A percentile compares a stretch with the other conserved stretches of the same genome.
Evolutionary conservation across 768 basidiomycete genomes (phyloP).

Genomic region (Pleurotus salmoneostramineus): DNA sequence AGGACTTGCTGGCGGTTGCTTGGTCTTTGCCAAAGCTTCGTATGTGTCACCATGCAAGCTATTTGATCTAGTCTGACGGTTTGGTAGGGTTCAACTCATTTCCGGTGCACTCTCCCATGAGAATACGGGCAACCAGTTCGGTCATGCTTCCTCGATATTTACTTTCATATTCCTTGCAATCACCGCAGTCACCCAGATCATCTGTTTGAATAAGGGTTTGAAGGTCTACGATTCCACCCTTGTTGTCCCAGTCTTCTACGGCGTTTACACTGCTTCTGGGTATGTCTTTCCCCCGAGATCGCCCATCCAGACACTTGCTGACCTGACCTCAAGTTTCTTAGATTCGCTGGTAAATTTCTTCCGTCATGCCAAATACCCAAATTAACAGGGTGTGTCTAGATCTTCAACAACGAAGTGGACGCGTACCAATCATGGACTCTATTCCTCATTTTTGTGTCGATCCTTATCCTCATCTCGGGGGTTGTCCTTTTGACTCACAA

Average conservation of each 20-base stretch:
- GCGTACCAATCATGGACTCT: constrained; percentile 89
- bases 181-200: constrained; percentile 87
- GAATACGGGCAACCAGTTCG: constrained; percentile 85
- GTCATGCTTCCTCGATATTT: constrained; percentile 76
- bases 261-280: constrained; percentile 84
- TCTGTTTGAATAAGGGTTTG: constrained; percentile 88
- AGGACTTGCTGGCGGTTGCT: constrained; percentile 80
- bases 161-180: constrained; percentile 61
- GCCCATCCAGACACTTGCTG: background rate
- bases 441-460: constrained; percentile 84
- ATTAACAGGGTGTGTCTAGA: constrained; percentile 18
- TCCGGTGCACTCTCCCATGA: constrained; percentile 74
- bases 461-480: constrained; percentile 81
- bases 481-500: constrained; percentile 94
- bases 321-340: constrained; percentile 40
- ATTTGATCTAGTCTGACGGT: constrained; percentile 10
- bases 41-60: constrained; percentile 27
- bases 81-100: constrained; percentile 68
- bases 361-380: background rate
- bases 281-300: constrained; percentile 19
- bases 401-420: constrained; percentile 83
- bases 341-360: constrained; percentile 41
- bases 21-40: constrained; percentile 80
- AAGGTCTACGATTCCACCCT: constrained; percentile 87
- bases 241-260: constrained; percentile 94